Evolutionary conservation across 2,329 filamentous ascomycete genomes (phyloP), one percentile per base, ranked within the genome.

Genomic region (Thielaviopsis populi): DNA sequence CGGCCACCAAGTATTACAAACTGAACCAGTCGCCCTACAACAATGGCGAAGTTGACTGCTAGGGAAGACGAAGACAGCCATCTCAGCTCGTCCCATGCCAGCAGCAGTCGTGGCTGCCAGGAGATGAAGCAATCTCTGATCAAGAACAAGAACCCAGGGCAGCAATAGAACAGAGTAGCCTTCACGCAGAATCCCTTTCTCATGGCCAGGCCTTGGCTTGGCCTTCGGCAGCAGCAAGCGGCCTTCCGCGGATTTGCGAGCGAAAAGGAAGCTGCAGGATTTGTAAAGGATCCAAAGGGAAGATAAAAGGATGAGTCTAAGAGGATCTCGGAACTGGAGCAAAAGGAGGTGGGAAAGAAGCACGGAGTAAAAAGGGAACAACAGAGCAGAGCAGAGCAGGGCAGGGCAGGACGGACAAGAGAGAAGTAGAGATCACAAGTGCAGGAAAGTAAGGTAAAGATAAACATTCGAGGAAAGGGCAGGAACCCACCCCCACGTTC

Each of bases 231-330:
- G 37, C 27, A 37, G 15, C 27, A 56, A 56, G 53, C 53, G 53
- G 53, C 4, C 53, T 37, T 56, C 27, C 53, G 53, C 53, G 15
- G 5, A 19, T n/a, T 33, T 56, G 17, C n/a, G 27, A 22, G n/a
- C 10, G 53, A 37, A n/a, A 17, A 50, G 53, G 53, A 37, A 19
- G 42, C 42, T 46, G 15, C 2, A 46, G 42, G 42, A 46, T 46
- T 37, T 10, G 7, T 37, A 10, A 56, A 56, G 53, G 53, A 56
- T 56, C 24, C 10, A 17, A 56, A 56, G 53, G 27, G 27, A 56
- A 56, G 53, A 56, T 56, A 56, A 56, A 37, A 56, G 53, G 53
- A 56, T 56, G 53, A 17, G 30, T 19, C 53, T 56, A 56, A 33
- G 53, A 33, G 53, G 53, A 56, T 56, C 53, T 56, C 53, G 27